Evolutionary conservation across 768 basidiomycete genomes (phyloP).

Genomic region (Pleurotus giganteus): DNA sequence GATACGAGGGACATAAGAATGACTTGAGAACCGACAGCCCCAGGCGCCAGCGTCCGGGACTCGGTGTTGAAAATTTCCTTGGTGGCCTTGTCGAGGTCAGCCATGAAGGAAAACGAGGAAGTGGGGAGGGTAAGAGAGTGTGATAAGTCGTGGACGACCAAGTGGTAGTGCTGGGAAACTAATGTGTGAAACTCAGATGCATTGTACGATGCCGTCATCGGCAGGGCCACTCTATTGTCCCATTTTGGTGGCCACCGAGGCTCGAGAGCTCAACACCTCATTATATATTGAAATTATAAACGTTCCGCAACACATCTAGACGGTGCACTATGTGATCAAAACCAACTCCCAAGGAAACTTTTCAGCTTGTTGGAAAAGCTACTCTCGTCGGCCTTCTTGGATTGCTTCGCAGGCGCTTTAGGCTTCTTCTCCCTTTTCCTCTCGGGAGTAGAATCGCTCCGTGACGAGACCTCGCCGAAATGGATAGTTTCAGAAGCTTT

Average conservation of each 20-base stretch:
- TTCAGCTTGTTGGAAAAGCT: conserved; percentile 3
- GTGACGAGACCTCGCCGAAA: neutral
- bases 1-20: conserved; percentile 71
- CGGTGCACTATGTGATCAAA: neutral
- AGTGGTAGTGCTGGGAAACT: conserved; percentile 4
- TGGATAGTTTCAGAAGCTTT: conserved; percentile 2
- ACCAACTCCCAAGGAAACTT: conserved; percentile 4
- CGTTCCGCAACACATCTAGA: neutral
- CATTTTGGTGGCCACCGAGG: too few species aligned
- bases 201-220: neutral
- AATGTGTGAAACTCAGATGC: conserved; percentile 1
- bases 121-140: neutral
- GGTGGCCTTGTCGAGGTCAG: conserved; percentile 35
- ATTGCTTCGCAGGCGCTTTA: neutral
- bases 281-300: neutral
- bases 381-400: neutral
- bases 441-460: neutral
- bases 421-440: conserved; percentile 1
- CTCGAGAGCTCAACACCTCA: neutral
- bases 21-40: conserved; percentile 77
- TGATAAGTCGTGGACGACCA: neutral
- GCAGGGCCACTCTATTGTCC: neutral
- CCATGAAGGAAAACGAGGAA: conserved; percentile 31
- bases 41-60: conserved; percentile 72
- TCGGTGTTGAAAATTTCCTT: conserved; percentile 34